phyloP scores from a whole-genome alignment of 2,329 filamentous ascomycete genomes.

The Monosporascus sp. region DNA sequence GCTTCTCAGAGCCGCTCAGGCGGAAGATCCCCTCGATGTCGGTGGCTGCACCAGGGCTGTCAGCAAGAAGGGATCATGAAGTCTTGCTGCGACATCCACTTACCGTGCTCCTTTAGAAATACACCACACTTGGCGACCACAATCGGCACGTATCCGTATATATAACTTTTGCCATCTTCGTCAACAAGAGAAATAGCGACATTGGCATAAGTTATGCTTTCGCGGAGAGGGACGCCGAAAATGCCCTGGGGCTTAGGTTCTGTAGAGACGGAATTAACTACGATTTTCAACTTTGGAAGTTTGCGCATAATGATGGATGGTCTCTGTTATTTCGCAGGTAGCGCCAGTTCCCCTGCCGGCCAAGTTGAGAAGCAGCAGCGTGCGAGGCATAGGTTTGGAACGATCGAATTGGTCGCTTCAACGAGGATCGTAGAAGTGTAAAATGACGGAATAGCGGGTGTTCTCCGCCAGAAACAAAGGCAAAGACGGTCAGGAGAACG shows the following conservation, averaged over 20 bases:
- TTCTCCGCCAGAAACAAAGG: not conserved
- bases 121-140: slow-evolving; percentile 98
- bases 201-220: slow-evolving; percentile 96
- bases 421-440: no score
- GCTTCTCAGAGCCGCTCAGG: slow-evolving; percentile 90
- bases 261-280: slow-evolving; percentile 20
- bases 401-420: no score
- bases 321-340: not conserved
- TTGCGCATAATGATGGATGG: slow-evolving; percentile 1
- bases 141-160: slow-evolving; percentile 97
- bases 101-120: slow-evolving; percentile 96
- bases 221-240: slow-evolving; percentile 87
- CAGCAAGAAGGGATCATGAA: slow-evolving; percentile 9
- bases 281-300: slow-evolving; percentile 19
- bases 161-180: slow-evolving; percentile 88
- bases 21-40: slow-evolving; percentile 96
- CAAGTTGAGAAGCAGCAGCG: no score
- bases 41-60: slow-evolving; percentile 59
- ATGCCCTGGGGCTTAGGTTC: slow-evolving; percentile 64
- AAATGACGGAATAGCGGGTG: not conserved
- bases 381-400: no score
- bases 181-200: slow-evolving; percentile 96
- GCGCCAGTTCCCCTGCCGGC: no score
- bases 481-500: not conserved
- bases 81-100: slow-evolving; percentile 23